Percentiles rank a stretch among this genome's conserved stretches.
phyloP scores from a whole-genome alignment of 257 asterid genomes.

The Marsdenia floribunda region DNA sequence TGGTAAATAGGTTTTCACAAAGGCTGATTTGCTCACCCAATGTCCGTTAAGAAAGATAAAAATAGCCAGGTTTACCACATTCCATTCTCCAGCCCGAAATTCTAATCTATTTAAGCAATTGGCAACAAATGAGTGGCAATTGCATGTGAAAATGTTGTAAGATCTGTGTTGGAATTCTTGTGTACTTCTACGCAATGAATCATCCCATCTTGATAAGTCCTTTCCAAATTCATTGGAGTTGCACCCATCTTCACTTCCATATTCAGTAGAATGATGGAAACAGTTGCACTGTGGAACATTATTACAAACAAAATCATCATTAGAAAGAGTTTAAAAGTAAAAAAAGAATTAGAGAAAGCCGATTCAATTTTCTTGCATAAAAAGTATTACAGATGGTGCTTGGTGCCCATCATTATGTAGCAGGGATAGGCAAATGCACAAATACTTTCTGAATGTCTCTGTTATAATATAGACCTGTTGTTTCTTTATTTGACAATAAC shows the following conservation, averaged over 20 bases:
- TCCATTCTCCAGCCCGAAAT: constrained; percentile 74
- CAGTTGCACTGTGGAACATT: constrained; percentile 47
- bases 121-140: constrained; percentile 94
- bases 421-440: background rate
- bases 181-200: constrained; percentile 62
- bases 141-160: constrained; percentile 87
- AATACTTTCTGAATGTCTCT: constrained; percentile 6
- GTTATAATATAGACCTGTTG: constrained; percentile 48
- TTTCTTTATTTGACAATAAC: constrained; percentile 61
- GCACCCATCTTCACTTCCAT: constrained; percentile 30
- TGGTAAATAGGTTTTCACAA: constrained; percentile 56
- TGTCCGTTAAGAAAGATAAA: constrained; percentile 60
- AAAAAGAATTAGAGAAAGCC: constrained; percentile 3
- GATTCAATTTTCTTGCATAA: constrained; percentile 1
- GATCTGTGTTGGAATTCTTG: constrained; percentile 84
- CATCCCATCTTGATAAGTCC: constrained; percentile 61
- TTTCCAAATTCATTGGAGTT: constrained; percentile 25
- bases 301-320: constrained; percentile 5
- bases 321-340: constrained; percentile 5
- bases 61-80: constrained; percentile 76
- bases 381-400: background rate
- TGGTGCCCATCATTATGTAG: background rate
- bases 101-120: constrained; percentile 81
- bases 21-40: constrained; percentile 58
- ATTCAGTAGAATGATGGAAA: constrained; percentile 31